Base-by-base conservation (phyloP, 257 asterid species). In the Solanum chilense region DNA sequence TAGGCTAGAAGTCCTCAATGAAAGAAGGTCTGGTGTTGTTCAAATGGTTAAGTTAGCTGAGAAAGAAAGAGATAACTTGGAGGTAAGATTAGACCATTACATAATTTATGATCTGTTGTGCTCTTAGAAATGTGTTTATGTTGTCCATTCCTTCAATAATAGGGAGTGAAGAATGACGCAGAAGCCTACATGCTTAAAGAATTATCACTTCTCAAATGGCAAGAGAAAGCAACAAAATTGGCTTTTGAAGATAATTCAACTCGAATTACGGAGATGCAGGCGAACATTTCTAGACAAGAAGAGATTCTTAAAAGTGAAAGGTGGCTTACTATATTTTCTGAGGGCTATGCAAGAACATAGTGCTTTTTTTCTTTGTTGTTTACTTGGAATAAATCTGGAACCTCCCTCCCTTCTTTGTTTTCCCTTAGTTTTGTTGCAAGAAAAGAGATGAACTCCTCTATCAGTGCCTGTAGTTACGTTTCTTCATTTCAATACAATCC, bases 11-110 rank as follows among this genome's bases (percentile, higher is more conserved):
- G 92, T 83, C 41, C 97, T 97, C 68, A 96, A 96, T 90, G 98
- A 95, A 83, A 96, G 89, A 89, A 92, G 99, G 86, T 89, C 98
- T 85, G 95, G 98, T 75, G 99, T 96, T 82, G 99, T 97, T 90
- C 99, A 97, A 91, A 93, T 97, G 98, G 98, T 97, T 58, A 96
- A 97, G 95, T 90, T 96, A 87, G 98, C 99, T 52, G 99, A 97
- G 90, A 97, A 97, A 93, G 99, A 97, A 92, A 93, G 97, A 90
- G 97, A 97, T 86, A 93, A 93, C 93, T 89, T 97, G 88, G 99
- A 97, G 99, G 99, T 96, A 87, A 84, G 88, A 66, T 64, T 74
- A 80, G 81, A 78, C 49, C 68, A 12, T 62, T 18, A 18, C 83
- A 70, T 20, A 18, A 87, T 47, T 49, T 74, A 20, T 87, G 78